Conservation (phyloP, 1,139 yeast genomes). For the Protomyces lactucae-debilis region DNA sequence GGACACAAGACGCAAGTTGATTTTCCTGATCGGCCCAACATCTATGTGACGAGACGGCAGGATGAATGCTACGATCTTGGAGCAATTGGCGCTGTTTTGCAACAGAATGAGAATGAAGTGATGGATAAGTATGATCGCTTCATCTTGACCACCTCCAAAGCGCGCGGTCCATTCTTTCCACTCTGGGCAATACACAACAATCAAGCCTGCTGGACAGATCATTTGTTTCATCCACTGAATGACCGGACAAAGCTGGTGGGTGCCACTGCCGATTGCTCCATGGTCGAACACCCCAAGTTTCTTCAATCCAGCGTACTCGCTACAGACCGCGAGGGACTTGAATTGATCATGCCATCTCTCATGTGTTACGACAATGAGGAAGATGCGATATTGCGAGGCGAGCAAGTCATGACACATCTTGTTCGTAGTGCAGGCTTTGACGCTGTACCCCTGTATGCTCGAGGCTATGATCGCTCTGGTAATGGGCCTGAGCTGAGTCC, state of each 20-base stretch:
- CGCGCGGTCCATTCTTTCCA: slow-evolving; percentile 23
- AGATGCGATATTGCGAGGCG: slow-evolving; percentile 8
- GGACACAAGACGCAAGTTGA: neutral
- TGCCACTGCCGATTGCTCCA: slow-evolving; percentile 9
- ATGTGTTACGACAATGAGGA: neutral
- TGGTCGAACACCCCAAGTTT: too few relatives aligned
- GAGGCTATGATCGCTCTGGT: neutral
- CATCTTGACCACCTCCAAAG: slow-evolving; percentile 13
- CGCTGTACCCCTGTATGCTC: slow-evolving; percentile 10
- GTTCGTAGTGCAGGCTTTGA: slow-evolving; percentile 20
- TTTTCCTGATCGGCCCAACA: slow-evolving; percentile 2
- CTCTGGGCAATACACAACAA: slow-evolving; percentile 1
- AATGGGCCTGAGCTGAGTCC: too few relatives aligned
- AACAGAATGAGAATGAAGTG: slow-evolving; percentile 1
- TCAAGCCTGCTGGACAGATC: slow-evolving; percentile 9
- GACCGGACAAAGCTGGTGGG: slow-evolving; percentile 9
- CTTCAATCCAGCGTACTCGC: slow-evolving; percentile 12
- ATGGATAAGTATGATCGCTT: slow-evolving; percentile 5
- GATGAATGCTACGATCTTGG: slow-evolving; percentile 20
- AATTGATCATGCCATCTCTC: slow-evolving; percentile 9
- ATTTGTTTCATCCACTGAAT: neutral
- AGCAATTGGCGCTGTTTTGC: slow-evolving; percentile 3
- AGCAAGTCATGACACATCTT: neutral
- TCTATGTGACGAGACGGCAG: slow-evolving; percentile 5
- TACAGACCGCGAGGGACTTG: slow-evolving; percentile 3